Percentiles rank a stretch among this genome's conserved stretches.
phyloP scores from a whole-genome alignment of 202 grass and related monocot genomes.

The Bolboschoenoplectus hybrid region DNA sequence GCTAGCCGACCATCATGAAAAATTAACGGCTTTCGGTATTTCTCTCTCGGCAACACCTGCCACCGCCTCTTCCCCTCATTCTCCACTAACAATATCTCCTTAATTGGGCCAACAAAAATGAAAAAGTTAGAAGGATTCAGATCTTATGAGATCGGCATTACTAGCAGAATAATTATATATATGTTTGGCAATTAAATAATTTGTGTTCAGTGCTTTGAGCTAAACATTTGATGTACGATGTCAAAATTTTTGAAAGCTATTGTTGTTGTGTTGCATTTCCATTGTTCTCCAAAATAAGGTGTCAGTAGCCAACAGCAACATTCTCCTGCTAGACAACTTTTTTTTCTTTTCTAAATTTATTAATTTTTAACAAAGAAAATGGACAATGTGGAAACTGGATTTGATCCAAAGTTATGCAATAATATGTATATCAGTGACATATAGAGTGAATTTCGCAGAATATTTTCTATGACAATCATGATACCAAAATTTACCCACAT shows the following conservation, averaged over 20 bases:
- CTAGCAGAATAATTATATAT: not conserved
- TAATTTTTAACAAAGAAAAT: not conserved
- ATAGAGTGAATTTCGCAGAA: not conserved
- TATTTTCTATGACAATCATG: not conserved
- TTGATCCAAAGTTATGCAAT: not conserved
- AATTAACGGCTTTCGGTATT: slow-evolving; percentile 56
- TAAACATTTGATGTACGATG: not conserved
- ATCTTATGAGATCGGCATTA: not conserved
- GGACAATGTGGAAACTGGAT: not conserved
- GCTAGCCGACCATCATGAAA: slow-evolving; percentile 85
- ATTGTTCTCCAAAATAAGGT: not conserved
- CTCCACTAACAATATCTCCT: slow-evolving; percentile 57
- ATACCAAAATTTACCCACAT: not conserved
- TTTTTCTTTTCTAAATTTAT: not conserved
- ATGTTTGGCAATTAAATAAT: not conserved
- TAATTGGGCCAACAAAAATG: not conserved
- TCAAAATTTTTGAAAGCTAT: not conserved
- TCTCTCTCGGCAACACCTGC: slow-evolving; percentile 28
- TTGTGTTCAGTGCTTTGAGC: not conserved
- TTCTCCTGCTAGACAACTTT: not conserved
- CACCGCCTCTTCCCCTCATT: slow-evolving; percentile 54
- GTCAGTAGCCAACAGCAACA: not conserved
- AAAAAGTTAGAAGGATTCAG: not conserved
- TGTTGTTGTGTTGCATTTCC: not conserved
- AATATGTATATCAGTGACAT: not conserved